These are phyloP conservation scores for Penicillium sp. DNA, from an alignment of 2,329 filamentous ascomycete species.

Conservation along the genomic window DNA sequence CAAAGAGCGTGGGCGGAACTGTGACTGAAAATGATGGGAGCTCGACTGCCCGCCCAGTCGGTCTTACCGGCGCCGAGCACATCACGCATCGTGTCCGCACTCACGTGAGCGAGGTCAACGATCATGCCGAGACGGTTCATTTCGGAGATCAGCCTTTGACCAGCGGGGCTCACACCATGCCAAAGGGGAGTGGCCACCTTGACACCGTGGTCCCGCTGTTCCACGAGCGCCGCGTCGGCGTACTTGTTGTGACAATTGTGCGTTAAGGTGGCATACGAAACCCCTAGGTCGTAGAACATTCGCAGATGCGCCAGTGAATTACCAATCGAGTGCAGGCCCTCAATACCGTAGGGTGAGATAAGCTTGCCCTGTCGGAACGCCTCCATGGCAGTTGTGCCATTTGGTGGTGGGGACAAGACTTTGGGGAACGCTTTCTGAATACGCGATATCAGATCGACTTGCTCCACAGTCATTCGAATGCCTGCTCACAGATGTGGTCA, in stretches of 20 bases:
- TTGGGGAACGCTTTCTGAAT: constrained; percentile 29
- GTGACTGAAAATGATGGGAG: constrained; percentile 85
- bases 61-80: constrained; percentile 59
- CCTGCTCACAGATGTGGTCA: constrained; percentile 13
- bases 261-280: constrained; percentile 80
- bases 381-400: constrained; percentile 55
- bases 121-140: constrained; percentile 96
- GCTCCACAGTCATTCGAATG: constrained; percentile 30
- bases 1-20: constrained; percentile 75
- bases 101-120: constrained; percentile 78
- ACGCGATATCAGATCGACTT: constrained; percentile 33
- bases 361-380: constrained; percentile 59
- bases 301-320: constrained; percentile 66
- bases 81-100: constrained; percentile 77
- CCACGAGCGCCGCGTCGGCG: constrained; percentile 69
- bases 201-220: constrained; percentile 32
- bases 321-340: constrained; percentile 89
- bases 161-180: constrained; percentile 65
- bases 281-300: constrained; percentile 68
- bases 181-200: constrained; percentile 35
- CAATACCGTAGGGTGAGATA: constrained; percentile 73
- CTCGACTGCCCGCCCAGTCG: constrained; percentile 64
- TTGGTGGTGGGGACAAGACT: constrained; percentile 52
- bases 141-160: constrained; percentile 65
- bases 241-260: constrained; percentile 92